These are phyloP conservation scores for Ophiostoma pallidulum DNA, from an alignment of 2,329 filamentous ascomycete genomes.

Conservation along the genomic window DNA sequence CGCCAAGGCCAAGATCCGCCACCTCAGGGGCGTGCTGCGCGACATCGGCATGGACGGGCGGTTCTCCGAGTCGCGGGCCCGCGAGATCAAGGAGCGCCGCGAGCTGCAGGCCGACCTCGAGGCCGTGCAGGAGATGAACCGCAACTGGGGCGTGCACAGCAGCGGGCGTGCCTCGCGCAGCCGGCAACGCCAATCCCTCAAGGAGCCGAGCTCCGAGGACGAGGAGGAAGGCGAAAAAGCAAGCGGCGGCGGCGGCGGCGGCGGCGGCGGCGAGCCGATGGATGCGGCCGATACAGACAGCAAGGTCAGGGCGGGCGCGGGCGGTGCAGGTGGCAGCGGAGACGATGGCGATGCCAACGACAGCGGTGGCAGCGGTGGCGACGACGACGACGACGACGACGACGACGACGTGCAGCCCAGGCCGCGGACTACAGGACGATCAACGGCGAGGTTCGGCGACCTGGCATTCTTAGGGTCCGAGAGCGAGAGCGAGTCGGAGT, in stretches of 20 bases:
- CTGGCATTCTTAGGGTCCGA: slow-evolving; percentile 52
- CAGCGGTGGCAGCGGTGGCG: slow-evolving; percentile 21
- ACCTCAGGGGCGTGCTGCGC: slow-evolving; percentile 67
- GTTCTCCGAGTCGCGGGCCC: slow-evolving; percentile 75
- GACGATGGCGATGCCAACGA: slow-evolving; percentile 11
- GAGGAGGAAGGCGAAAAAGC: slow-evolving; percentile 24
- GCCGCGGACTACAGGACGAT: slow-evolving; percentile 37
- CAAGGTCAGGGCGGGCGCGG: no score
- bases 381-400: slow-evolving; percentile 14
- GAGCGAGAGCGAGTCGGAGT: slow-evolving; percentile 60
- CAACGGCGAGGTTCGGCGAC: slow-evolving; percentile 37
- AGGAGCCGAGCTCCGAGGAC: slow-evolving; percentile 28
- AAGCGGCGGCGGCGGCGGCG: no score
- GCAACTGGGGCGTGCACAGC: slow-evolving; percentile 59
- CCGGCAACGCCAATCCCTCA: slow-evolving; percentile 25
- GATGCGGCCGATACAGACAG: no score
- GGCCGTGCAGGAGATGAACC: slow-evolving; percentile 71
- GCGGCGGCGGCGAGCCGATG: no score
- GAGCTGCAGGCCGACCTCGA: slow-evolving; percentile 80
- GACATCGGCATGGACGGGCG: slow-evolving; percentile 83
- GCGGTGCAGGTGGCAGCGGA: neutral
- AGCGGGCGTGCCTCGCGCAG: slow-evolving; percentile 34
- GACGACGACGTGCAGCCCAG: slow-evolving; percentile 24
- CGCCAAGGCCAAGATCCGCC: slow-evolving; percentile 66
- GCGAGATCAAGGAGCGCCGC: slow-evolving; percentile 75